Percentiles rank a stretch among this genome's conserved stretches.
Evolutionary conservation across 192 early-diverging fungal species (phyloP).

Genomic region (Rhizophagus clarus): DNA sequence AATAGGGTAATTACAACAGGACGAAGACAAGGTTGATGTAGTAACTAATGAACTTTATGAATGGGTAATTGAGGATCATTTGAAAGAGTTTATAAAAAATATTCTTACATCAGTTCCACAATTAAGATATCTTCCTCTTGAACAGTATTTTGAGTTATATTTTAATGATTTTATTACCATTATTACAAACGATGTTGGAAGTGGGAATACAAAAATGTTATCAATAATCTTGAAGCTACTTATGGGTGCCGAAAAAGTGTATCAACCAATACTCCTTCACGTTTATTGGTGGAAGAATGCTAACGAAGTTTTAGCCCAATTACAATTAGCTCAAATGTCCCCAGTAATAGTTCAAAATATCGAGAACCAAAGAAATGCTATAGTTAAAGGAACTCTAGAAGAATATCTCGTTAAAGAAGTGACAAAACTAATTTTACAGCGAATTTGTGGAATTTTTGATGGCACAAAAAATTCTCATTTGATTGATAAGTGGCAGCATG

Average conservation of each 20-base stretch:
- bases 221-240: not conserved
- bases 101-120: not conserved
- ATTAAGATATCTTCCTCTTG: not conserved
- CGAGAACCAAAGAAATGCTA: too few species aligned
- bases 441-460: not conserved
- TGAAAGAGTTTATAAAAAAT: not conserved
- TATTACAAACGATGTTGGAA: too few species aligned
- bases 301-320: constrained; percentile 17
- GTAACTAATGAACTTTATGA: not conserved
- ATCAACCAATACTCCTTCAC: constrained; percentile 20
- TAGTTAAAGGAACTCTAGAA: not conserved
- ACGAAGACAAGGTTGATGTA: constrained; percentile 10
- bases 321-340: constrained; percentile 24
- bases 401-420: not conserved
- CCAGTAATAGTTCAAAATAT: constrained; percentile 10
- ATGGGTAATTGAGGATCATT: not conserved
- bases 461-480: not conserved
- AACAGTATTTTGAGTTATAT: too few species aligned
- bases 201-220: not conserved
- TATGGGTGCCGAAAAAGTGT: not conserved
- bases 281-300: constrained; percentile 30
- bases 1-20: not conserved
- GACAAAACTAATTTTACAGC: not conserved
- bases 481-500: not conserved
- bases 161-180: too few species aligned